Evolutionary conservation across 176 grass and related monocot species (phyloP).

Genomic region (Themeda triandra): DNA sequence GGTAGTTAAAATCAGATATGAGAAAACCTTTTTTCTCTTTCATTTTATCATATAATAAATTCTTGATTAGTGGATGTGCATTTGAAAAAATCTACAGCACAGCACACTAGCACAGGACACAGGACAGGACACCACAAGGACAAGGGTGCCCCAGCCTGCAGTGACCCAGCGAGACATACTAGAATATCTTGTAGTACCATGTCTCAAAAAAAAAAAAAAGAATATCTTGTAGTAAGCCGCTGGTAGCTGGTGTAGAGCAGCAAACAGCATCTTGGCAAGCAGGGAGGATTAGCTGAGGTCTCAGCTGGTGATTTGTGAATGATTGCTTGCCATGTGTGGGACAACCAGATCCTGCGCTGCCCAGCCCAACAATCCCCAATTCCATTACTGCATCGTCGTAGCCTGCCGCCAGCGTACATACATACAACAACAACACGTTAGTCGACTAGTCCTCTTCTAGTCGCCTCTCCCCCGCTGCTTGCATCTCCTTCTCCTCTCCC

Average conservation of each 20-base stretch:
- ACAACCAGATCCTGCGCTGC: conserved; percentile 28
- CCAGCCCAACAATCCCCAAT: conserved; percentile 7
- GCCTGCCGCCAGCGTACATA: background rate
- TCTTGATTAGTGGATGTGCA: background rate
- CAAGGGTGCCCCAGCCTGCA: background rate
- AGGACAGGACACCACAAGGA: background rate
- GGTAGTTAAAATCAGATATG: too few species aligned
- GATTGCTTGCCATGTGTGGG: conserved; percentile 33
- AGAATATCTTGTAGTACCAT: background rate
- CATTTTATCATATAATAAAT: too few species aligned
- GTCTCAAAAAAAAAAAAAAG: too few species aligned
- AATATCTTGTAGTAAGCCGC: background rate
- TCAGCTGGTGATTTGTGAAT: conserved; percentile 27
- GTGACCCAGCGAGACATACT: background rate
- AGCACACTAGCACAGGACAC: background rate
- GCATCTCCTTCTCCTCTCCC: background rate
- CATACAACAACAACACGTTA: background rate
- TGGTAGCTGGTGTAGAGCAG: background rate
- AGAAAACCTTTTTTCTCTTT: background rate
- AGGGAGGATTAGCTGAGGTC: background rate
- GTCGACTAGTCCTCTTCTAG: background rate
- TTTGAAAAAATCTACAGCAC: background rate
- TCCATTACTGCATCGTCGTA: conserved; percentile 8
- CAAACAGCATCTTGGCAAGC: conserved; percentile 1
- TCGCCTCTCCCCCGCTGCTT: background rate